These are phyloP conservation scores for Micractinium conductrix DNA, from an alignment of 139 green algal species.

Conservation along the genomic window DNA sequence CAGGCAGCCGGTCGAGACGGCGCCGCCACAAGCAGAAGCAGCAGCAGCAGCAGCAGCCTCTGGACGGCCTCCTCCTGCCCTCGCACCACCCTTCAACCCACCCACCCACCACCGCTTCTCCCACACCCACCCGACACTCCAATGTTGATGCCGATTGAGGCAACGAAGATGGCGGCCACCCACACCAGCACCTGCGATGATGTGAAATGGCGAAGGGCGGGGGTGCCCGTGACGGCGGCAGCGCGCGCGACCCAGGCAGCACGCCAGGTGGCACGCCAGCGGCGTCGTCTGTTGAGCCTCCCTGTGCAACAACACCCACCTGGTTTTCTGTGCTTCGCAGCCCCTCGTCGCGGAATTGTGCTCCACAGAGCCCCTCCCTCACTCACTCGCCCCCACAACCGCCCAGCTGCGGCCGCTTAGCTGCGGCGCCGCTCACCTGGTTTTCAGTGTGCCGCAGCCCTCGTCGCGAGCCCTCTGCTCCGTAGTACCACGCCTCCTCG, in stretches of 20 bases:
- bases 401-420: too few relatives aligned
- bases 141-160: conserved; percentile 17
- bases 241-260: too few relatives aligned
- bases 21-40: neutral
- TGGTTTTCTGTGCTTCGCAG: too few relatives aligned
- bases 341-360: too few relatives aligned
- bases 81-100: neutral
- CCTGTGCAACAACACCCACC: too few relatives aligned
- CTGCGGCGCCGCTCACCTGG: too few relatives aligned
- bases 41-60: neutral
- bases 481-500: conserved; percentile 21
- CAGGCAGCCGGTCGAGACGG: neutral
- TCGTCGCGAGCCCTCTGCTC: neutral
- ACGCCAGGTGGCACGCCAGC: too few relatives aligned
- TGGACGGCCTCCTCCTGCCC: neutral
- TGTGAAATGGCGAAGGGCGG: too few relatives aligned
- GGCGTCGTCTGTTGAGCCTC: too few relatives aligned
- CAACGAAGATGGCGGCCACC: conserved; percentile 2
- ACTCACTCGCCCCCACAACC: too few relatives aligned
- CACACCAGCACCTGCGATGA: neutral
- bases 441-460: conserved; percentile 15
- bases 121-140: neutral
- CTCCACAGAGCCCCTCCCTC: too few relatives aligned
- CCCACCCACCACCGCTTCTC: neutral
- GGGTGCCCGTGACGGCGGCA: too few relatives aligned